Conservation (phyloP, 2,329 filamentous ascomycete species). For the Fusarium nisikadoi region DNA sequence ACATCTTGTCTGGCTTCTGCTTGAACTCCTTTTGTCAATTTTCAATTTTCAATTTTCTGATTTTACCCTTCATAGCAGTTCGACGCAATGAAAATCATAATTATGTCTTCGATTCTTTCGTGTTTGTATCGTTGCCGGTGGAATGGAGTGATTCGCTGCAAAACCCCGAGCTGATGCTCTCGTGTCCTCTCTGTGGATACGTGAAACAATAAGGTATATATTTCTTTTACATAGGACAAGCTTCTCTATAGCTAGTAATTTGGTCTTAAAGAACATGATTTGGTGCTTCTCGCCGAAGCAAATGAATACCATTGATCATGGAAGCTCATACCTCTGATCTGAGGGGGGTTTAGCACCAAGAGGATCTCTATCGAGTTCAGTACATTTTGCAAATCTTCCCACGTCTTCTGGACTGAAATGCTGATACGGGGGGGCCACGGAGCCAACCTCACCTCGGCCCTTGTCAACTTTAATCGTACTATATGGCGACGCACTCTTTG, state of each 20-base stretch:
- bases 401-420: not conserved
- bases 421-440: not conserved
- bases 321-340: not conserved
- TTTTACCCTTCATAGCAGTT: not conserved
- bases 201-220: too few species aligned
- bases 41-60: not conserved
- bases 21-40: not conserved
- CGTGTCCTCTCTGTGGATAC: not conserved
- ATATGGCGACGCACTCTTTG: accelerated
- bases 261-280: too few species aligned
- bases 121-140: slow-evolving; percentile 5
- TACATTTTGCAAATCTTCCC: not conserved
- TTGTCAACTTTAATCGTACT: not conserved
- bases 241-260: too few species aligned
- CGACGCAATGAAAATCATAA: not conserved
- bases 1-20: not conserved
- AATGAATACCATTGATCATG: not conserved
- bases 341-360: not conserved
- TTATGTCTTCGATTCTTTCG: not conserved
- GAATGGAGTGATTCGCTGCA: slow-evolving; percentile 30
- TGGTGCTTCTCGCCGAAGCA: not conserved
- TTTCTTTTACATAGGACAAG: too few species aligned
- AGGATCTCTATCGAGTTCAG: not conserved
- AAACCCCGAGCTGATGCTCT: slow-evolving; percentile 14
- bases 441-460: accelerated